Base-by-base conservation (phyloP, 2,329 filamentous ascomycete species). In the Calonectria pseudoreteaudii region DNA sequence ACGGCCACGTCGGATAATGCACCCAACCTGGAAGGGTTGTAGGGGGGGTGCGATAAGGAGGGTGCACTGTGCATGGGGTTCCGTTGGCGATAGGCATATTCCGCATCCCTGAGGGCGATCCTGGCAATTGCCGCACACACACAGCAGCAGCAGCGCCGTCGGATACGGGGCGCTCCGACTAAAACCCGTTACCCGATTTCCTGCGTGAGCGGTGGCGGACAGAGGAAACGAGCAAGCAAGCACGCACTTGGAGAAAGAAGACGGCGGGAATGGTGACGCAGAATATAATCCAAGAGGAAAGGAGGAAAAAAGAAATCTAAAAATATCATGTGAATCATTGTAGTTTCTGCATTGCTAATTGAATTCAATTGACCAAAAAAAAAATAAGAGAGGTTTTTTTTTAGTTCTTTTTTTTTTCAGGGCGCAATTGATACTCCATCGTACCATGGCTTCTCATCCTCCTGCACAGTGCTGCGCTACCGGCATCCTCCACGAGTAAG, bases 401-500 rank as follows among this genome's bases (percentile, higher is more conserved):
- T 44, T 44, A 14, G 16, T 60, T 60, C 16, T 9, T n/a, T 14
- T 23, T 14, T 23, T 18, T 36, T 36, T 60, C 8, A 7, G 10
- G 20, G 34, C 13, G n/a, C 56, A 38, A 41, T 28, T 60, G 58
- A 44, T 49, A 9, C 4, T 52, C 26, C 6, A 9, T 47, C 20
- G 20, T 26, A 44, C 44, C 47, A 72, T 72, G 66, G 56, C 70
- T 56, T 68, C 70, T 18, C 56, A 68, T 30, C 65, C 70, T 26
- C 66, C 70, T 30, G 65, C 56, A 26, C 36, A 56, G 36, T 72
- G 70, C 44, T 72, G 70, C 47, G 23, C 34, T 5, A 56, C 53
- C 6, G 70, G 70, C 58, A 68, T 72, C 36, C 70, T 68, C 53
- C 70, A 72, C 16, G 53, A 72, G 70, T 72, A 65, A 56, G 70